These are phyloP conservation scores for Tuber brumale DNA, from an alignment of 495 filamentous ascomycete genomes.

Conservation along the genomic window DNA sequence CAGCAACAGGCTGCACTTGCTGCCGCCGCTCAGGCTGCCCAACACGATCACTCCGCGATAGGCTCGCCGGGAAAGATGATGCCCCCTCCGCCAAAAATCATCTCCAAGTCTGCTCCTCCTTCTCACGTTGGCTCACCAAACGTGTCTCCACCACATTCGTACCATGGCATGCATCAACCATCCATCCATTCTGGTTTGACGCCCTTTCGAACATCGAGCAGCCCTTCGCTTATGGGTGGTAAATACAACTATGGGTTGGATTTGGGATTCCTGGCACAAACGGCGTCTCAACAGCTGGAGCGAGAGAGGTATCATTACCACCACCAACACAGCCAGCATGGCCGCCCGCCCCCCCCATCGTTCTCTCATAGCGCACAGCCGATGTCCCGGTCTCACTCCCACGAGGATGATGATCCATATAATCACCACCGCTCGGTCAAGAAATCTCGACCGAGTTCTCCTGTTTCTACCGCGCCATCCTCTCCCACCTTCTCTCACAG, in stretches of 20 bases:
- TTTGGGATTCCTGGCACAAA: constrained; percentile 84
- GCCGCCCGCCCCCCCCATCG: constrained; percentile 63
- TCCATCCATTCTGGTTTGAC: constrained; percentile 32
- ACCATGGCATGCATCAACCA: constrained; percentile 44
- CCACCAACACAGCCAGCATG: constrained; percentile 53
- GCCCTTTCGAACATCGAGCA: constrained; percentile 44
- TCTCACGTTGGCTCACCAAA: constrained; percentile 89
- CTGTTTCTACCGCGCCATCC: constrained; percentile 88
- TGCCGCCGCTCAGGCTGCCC: constrained; percentile 47
- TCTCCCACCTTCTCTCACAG: constrained; percentile 98
- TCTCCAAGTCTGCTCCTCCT: constrained; percentile 77
- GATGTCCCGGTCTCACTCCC: constrained; percentile 87
- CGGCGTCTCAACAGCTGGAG: constrained; percentile 78
- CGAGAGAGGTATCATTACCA: constrained; percentile 58
- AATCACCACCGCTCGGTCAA: constrained; percentile 65
- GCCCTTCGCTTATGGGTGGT: constrained; percentile 42
- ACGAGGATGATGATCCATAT: constrained; percentile 69
- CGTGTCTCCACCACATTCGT: constrained; percentile 90
- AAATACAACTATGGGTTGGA: constrained; percentile 55
- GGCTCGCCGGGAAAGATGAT: constrained; percentile 60
- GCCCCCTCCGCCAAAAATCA: constrained; percentile 68
- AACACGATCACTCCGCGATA: constrained; percentile 43
- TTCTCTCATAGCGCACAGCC: constrained; percentile 66
- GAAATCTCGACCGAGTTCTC: constrained; percentile 84
- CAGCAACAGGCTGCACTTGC: constrained; percentile 57